These are phyloP conservation scores for Aegilops sharonensis DNA, from an alignment of 176 grass and related monocot species.

Conservation along the genomic window DNA sequence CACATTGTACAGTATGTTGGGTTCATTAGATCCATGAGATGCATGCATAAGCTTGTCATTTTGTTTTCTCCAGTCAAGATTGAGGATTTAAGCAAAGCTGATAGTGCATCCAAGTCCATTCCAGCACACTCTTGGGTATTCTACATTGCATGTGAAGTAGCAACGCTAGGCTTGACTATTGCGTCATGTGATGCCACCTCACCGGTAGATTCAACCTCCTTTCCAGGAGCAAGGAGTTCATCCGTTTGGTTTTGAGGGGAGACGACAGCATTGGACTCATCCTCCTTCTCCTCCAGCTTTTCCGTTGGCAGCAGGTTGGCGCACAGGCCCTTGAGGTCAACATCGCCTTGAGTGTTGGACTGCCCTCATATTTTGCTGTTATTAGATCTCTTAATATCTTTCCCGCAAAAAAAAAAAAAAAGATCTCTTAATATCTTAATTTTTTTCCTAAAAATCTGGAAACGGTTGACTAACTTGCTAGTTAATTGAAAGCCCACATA, in stretches of 20 bases:
- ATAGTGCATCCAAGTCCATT: neutral
- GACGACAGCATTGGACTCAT: neutral
- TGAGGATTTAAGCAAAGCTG: neutral
- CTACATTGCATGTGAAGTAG: no score
- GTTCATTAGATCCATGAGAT: slow-evolving; percentile 1
- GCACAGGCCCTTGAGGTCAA: neutral
- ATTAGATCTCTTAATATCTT: no score
- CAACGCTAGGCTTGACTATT: neutral
- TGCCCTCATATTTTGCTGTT: no score
- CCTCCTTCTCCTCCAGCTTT: neutral
- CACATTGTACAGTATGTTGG: neutral
- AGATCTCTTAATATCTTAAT: no score
- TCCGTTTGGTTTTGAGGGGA: neutral
- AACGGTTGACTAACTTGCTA: no score
- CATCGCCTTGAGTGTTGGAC: no score
- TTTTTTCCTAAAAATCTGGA: no score
- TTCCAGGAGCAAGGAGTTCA: neutral
- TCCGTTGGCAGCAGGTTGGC: neutral
- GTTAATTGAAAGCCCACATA: no score
- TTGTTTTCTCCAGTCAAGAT: neutral
- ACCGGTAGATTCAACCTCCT: neutral
- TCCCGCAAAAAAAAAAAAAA: no score
- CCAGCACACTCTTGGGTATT: neutral
- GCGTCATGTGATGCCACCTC: neutral
- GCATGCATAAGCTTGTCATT: neutral